Evolutionary conservation across 495 filamentous ascomycete genomes (phyloP), one percentile per base, ranked within the genome.

Genomic region (Umbilicaria muhlenbergii): DNA sequence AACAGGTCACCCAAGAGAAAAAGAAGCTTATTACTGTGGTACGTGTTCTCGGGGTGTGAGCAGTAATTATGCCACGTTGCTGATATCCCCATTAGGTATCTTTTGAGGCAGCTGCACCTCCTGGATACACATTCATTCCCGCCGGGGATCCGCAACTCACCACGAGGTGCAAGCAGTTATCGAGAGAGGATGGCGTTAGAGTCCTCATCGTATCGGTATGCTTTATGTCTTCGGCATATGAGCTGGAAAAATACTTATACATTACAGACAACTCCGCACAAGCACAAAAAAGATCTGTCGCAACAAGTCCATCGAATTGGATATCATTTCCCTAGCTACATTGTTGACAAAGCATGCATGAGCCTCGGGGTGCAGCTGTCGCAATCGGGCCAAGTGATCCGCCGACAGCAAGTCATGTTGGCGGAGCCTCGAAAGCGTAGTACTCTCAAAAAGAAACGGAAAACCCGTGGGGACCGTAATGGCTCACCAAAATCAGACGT

Each of bases 111-210:
- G 58, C 65, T 54, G 65, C 85, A 19, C 86, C 86, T 2, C 70
- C 68, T n/a, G 85, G 84, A 6, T 93, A 83, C 50, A 80, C 77
- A 19, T 92, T 87, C 55, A 77, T 94, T 43, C 79, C 83, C n/a
- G 72, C 78, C 41, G 87, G 87, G 17, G 77, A 84, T 53, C 84
- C 84, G 0, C 69, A 73, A 34, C 60, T 94, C 39, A 88, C 83
- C 5, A 70, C 68, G 11, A 62, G 65, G 19, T 93, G 87, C 67
- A 92, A 89, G 59, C 83, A 93, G 51, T 49, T 78, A 5, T 91
- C 84, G 14, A 69, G 83, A 45, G 72, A 77, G 51, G 64, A 71
- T 47, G 76, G 71, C 11, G 64, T 74, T 13, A 72, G 78, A 59
- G 76, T 87, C 19, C 79, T 80, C 47, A 81, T 86, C 40, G 85